phyloP scores from a whole-genome alignment of 805 yeast genomes.

The Ogataea parapolymorpha region DNA sequence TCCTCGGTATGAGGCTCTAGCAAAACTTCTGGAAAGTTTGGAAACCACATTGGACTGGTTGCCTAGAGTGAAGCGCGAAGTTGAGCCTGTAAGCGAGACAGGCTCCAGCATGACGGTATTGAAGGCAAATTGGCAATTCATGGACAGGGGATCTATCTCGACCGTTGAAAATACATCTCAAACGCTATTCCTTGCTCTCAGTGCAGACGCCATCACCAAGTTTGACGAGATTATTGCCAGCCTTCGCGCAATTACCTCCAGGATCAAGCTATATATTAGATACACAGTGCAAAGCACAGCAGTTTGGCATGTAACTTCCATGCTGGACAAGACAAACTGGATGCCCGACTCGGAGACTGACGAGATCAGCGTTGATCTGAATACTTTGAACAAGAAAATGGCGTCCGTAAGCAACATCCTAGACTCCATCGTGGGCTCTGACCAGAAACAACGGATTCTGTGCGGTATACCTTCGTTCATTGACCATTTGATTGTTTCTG shows the following conservation, averaged over 20 bases:
- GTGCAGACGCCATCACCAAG: conserved; percentile 27
- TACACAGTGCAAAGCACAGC: conserved; percentile 55
- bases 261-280: conserved; percentile 47
- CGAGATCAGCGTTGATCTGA: conserved; percentile 56
- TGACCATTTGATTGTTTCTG: conserved; percentile 49
- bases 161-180: conserved; percentile 1
- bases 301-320: conserved; percentile 48
- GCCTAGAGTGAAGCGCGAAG: conserved; percentile 47
- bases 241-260: conserved; percentile 36
- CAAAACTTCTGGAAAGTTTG: conserved; percentile 51
- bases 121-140: conserved; percentile 31
- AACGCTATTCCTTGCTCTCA: conserved; percentile 25
- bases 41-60: conserved; percentile 61
- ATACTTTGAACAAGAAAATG: conserved; percentile 47
- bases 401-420: conserved; percentile 44
- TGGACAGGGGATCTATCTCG: conserved; percentile 12
- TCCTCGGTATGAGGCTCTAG: conserved; percentile 47
- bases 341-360: conserved; percentile 50
- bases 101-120: conserved; percentile 21
- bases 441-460: conserved; percentile 33
- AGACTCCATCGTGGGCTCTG: conserved; percentile 28
- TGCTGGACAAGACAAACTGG: conserved; percentile 50
- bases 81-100: conserved; percentile 10
- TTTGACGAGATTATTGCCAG: conserved; percentile 37
- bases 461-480: conserved; percentile 51